Conservation (phyloP, 805 yeast species). For the Monosporozyma unispora region DNA sequence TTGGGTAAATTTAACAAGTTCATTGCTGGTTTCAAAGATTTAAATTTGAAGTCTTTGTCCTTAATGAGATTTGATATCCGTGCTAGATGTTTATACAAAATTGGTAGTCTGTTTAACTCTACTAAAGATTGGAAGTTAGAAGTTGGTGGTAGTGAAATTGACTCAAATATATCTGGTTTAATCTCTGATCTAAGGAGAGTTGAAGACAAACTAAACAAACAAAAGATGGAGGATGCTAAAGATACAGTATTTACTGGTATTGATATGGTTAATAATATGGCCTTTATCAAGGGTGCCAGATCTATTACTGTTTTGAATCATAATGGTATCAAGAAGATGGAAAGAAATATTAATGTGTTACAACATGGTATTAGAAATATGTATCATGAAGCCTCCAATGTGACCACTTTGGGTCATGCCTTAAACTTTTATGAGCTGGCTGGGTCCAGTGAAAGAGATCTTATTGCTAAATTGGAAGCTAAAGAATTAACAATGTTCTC, state of each 20-base stretch:
- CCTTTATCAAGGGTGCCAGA: conserved; percentile 20
- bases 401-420: conserved; percentile 17
- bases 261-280: conserved; percentile 15
- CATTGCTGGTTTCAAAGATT: conserved; percentile 13
- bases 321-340: conserved; percentile 26
- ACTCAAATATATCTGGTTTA: conserved; percentile 21
- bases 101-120: conserved; percentile 20
- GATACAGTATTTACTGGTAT: conserved; percentile 21
- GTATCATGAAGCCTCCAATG: conserved; percentile 14
- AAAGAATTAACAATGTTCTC: conserved; percentile 13
- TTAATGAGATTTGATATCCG: conserved; percentile 25
- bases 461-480: conserved; percentile 15
- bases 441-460: conserved; percentile 15
- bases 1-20: conserved; percentile 9
- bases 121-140: conserved; percentile 25
- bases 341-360: conserved; percentile 25
- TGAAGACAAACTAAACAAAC: conserved; percentile 22
- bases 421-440: conserved; percentile 19
- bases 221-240: conserved; percentile 13
- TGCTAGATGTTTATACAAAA: conserved; percentile 22
- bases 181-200: conserved; percentile 20
- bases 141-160: conserved; percentile 25
- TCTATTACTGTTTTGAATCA: conserved; percentile 20
- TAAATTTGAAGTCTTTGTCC: conserved; percentile 16
- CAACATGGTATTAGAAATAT: conserved; percentile 26